A percentile compares a stretch with the other conserved stretches of the same genome.
These are phyloP conservation scores for Pythium coloratum DNA, from an alignment of 352 stramenopile species.

Conservation along the genomic window DNA sequence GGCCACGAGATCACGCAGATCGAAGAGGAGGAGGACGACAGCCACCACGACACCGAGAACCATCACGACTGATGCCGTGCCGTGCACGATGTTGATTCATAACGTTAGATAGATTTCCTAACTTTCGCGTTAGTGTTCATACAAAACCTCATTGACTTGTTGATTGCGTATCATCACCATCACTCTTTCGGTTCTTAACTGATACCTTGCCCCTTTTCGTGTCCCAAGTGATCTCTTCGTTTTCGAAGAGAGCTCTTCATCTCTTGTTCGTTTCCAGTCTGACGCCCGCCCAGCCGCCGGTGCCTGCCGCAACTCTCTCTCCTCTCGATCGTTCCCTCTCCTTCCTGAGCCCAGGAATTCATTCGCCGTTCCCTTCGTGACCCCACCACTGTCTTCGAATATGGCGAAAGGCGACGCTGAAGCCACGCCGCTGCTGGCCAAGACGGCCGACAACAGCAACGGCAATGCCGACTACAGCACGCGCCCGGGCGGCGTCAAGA, in stretches of 20 bases:
- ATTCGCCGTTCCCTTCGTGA: background rate
- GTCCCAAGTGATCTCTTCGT: conserved; percentile 5
- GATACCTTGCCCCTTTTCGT: background rate
- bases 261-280: conserved; percentile 4
- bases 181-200: background rate
- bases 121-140: background rate
- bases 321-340: background rate
- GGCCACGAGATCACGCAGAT: conserved; percentile 19
- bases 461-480: conserved; percentile 1
- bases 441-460: conserved; percentile 15
- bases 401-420: conserved; percentile 25
- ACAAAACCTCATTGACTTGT: background rate
- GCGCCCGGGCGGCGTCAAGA: conserved; percentile 27
- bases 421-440: conserved; percentile 40
- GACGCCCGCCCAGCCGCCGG: background rate
- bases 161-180: background rate
- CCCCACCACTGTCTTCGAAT: background rate
- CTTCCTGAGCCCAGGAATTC: background rate
- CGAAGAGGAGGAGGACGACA: conserved; percentile 14
- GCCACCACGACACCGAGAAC: conserved; percentile 8
- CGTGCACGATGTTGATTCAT: no score
- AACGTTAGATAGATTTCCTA: background rate
- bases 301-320: background rate
- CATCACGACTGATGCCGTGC: conserved; percentile 13
- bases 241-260: conserved; percentile 9